Conservation (phyloP, 768 basidiomycete genomes). For the Lactifluus piperatus region DNA sequence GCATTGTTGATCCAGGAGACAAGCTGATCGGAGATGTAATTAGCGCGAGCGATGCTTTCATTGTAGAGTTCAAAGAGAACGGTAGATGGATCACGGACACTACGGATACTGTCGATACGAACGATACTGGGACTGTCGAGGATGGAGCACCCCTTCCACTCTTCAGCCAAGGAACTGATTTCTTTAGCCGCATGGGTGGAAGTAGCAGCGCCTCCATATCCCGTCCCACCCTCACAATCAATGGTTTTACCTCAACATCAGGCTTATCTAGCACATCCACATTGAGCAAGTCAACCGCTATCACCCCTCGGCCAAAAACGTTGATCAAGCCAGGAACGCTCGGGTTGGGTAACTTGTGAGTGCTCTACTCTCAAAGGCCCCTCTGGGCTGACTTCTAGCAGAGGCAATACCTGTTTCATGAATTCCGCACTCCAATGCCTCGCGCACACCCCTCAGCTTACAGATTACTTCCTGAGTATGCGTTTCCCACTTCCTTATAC, state of each 20-base stretch:
- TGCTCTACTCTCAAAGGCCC: conserved; percentile 6
- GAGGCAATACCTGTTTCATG: conserved; percentile 99
- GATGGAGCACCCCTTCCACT: conserved; percentile 17
- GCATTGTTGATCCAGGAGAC: conserved; percentile 38
- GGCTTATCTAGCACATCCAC: conserved; percentile 7
- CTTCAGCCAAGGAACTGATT: conserved; percentile 19
- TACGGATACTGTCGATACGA: not conserved
- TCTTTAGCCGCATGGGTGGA: conserved; percentile 17
- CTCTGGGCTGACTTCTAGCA: conserved; percentile 22
- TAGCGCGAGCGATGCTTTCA: conserved; percentile 57
- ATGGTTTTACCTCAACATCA: conserved; percentile 16
- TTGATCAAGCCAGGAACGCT: conserved; percentile 63
- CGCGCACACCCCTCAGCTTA: conserved; percentile 82
- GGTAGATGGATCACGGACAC: conserved; percentile 46
- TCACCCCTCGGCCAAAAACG: conserved; percentile 25
- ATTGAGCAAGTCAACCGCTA: conserved; percentile 10
- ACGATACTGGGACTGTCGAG: not conserved
- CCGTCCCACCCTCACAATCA: conserved; percentile 5
- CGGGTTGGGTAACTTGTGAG: conserved; percentile 83
- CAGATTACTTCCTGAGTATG: conserved; percentile 87
- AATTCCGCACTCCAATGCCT: conserved; percentile 97
- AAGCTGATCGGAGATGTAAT: conserved; percentile 52
- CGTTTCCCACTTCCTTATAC: not conserved
- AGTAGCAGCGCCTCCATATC: conserved; percentile 4
- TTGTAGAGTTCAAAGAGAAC: conserved; percentile 62